Evolutionary conservation across 75 land plant species (phyloP).

Genomic region (Selaginella tamariscina): DNA sequence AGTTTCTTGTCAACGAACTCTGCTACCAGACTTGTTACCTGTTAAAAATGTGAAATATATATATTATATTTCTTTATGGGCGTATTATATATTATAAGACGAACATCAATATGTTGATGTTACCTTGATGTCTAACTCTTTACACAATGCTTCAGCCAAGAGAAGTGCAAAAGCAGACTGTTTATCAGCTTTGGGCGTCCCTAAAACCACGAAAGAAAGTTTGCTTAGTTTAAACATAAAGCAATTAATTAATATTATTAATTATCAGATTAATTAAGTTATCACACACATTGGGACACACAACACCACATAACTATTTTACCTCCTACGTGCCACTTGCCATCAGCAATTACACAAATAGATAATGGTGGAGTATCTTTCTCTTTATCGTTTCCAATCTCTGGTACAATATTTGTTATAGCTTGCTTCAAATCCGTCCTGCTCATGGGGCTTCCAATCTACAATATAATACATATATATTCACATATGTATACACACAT

Average conservation of each 20-base stretch:
- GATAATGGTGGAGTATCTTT: constrained; percentile 38
- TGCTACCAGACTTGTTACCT: constrained; percentile 81
- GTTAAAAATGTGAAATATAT: too few species aligned
- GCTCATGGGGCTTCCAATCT: constrained; percentile 77
- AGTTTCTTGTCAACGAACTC: constrained; percentile 71
- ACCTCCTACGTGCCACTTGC: constrained; percentile 74
- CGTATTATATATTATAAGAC: too few species aligned
- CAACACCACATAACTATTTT: constrained; percentile 3
- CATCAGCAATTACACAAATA: constrained; percentile 60
- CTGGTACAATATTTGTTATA: constrained; percentile 30
- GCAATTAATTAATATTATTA: not conserved
- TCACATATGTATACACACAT: too few species aligned
- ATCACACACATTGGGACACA: too few species aligned
- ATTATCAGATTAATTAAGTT: not conserved
- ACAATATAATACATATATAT: constrained; percentile 7
- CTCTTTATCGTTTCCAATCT: constrained; percentile 18
- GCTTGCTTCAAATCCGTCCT: constrained; percentile 53
- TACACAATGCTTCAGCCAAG: constrained; percentile 71
- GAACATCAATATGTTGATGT: not conserved
- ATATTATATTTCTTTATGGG: too few species aligned
- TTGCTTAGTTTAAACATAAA: constrained; percentile 5
- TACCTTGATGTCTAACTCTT: constrained; percentile 53
- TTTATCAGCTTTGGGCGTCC: constrained; percentile 64
- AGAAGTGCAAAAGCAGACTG: constrained; percentile 63
- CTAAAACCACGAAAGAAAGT: constrained; percentile 36